These are phyloP conservation scores for Epichloe baconii DNA, from an alignment of 2,329 filamentous ascomycete species.

Conservation along the genomic window DNA sequence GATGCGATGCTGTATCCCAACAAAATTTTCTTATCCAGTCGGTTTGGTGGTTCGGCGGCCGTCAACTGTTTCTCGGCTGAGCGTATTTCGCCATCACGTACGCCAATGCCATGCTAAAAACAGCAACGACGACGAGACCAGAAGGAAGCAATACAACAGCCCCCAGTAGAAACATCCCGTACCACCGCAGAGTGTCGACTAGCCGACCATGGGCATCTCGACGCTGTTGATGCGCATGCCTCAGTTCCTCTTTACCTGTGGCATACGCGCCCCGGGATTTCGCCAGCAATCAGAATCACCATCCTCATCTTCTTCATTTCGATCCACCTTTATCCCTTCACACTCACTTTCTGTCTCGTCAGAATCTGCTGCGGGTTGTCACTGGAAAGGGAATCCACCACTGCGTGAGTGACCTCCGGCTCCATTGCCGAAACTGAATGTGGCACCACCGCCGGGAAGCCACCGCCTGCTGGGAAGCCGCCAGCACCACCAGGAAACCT, in stretches of 20 bases:
- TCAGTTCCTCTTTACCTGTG: slow-evolving; percentile 13
- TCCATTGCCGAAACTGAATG: slow-evolving; percentile 40
- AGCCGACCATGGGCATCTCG: slow-evolving; percentile 23
- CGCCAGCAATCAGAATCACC: slow-evolving; percentile 11
- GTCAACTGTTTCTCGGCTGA: slow-evolving; percentile 3
- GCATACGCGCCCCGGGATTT: slow-evolving; percentile 10
- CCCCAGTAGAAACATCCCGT: slow-evolving; percentile 29
- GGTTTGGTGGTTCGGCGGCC: background rate
- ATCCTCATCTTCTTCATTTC: slow-evolving; percentile 14
- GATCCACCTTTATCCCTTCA: slow-evolving; percentile 14
- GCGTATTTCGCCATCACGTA: slow-evolving; percentile 26
- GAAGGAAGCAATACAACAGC: slow-evolving; percentile 34
- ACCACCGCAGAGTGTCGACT: slow-evolving; percentile 28
- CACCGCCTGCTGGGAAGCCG: slow-evolving; percentile 32
- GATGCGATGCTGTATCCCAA: background rate
- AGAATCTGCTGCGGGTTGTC: slow-evolving; percentile 31
- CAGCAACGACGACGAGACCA: slow-evolving; percentile 25
- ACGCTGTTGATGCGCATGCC: slow-evolving; percentile 17
- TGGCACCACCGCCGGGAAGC: slow-evolving; percentile 26
- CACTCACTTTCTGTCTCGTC: slow-evolving; percentile 22
- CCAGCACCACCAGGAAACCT: slow-evolving; percentile 38
- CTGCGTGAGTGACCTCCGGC: slow-evolving; percentile 23
- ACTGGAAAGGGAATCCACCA: slow-evolving; percentile 32
- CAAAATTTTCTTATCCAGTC: slow-evolving; percentile 16
- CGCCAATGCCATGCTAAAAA: slow-evolving; percentile 22